These are phyloP conservation scores for Piloderma croceum DNA, from an alignment of 768 basidiomycete species.

Conservation along the genomic window DNA sequence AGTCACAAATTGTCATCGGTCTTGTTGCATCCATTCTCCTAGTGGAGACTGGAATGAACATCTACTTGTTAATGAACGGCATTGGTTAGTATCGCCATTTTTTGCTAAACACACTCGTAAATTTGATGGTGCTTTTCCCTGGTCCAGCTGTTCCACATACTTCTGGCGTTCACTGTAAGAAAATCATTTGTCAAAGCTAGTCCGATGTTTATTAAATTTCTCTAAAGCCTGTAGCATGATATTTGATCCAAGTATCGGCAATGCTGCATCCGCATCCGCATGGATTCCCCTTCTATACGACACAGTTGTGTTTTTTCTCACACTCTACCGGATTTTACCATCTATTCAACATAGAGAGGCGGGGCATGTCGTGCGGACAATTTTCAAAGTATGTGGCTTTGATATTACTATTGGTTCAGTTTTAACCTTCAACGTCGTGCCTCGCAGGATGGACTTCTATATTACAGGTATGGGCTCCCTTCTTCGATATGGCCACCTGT, in stretches of 20 bases:
- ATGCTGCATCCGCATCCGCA: slow-evolving; percentile 30
- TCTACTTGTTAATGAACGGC: slow-evolving; percentile 48
- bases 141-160: slow-evolving; percentile 36
- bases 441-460: slow-evolving; percentile 29
- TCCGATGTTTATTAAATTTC: slow-evolving; percentile 2
- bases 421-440: too few species aligned
- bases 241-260: slow-evolving; percentile 21
- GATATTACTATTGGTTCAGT: too few species aligned
- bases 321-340: slow-evolving; percentile 25
- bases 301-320: slow-evolving; percentile 30
- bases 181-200: not conserved
- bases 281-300: slow-evolving; percentile 39
- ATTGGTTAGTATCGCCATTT: slow-evolving; percentile 49
- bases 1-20: not conserved
- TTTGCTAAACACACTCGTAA: not conserved
- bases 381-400: slow-evolving; percentile 15
- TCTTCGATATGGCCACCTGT: slow-evolving; percentile 1
- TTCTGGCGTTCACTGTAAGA: slow-evolving; percentile 33
- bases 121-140: not conserved
- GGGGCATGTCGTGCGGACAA: slow-evolving; percentile 7
- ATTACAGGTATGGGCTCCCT: slow-evolving; percentile 26
- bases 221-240: slow-evolving; percentile 38
- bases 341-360: slow-evolving; percentile 15
- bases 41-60: slow-evolving; percentile 42
- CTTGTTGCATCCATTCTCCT: slow-evolving; percentile 26